Conservation (phyloP, 2,329 filamentous ascomycete species). For the Ophiostoma perfectum region DNA sequence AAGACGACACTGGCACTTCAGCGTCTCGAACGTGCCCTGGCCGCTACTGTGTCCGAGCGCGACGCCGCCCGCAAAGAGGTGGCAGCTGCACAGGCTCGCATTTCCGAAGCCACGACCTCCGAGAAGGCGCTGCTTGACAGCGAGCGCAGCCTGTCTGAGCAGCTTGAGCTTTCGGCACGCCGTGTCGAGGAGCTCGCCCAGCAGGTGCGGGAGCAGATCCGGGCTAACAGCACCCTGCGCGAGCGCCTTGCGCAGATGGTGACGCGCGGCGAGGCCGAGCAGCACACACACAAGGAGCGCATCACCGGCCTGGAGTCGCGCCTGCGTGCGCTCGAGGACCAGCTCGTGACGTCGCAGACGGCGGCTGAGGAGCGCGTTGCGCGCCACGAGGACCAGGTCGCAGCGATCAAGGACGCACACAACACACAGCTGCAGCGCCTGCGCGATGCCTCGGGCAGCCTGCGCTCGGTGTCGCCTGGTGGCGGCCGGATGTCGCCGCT, state of each 20-base stretch:
- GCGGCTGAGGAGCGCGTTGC: constrained; percentile 78
- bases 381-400: constrained; percentile 81
- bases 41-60: constrained; percentile 63
- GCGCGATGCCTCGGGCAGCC: constrained; percentile 41
- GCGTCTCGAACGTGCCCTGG: constrained; percentile 62
- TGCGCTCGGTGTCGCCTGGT: constrained; percentile 22
- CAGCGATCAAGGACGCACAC: constrained; percentile 68
- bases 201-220: constrained; percentile 74
- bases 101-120: constrained; percentile 51
- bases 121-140: constrained; percentile 53
- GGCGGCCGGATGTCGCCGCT: constrained; percentile 23
- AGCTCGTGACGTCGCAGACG: constrained; percentile 74
- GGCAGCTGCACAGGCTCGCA: constrained; percentile 55
- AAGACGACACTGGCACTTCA: constrained; percentile 59
- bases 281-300: constrained; percentile 70
- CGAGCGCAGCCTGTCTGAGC: constrained; percentile 60
- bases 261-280: constrained; percentile 74
- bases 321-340: constrained; percentile 77
- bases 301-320: constrained; percentile 79
- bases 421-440: constrained; percentile 71
- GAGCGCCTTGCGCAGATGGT: constrained; percentile 74
- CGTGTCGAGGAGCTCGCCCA: constrained; percentile 69
- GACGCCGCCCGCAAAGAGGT: constrained; percentile 65
- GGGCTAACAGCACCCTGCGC: constrained; percentile 70
- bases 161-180: constrained; percentile 66